These are phyloP conservation scores for Casuarina cunninghamiana DNA, from an alignment of 306 rosid genomes.

Conservation along the genomic window DNA sequence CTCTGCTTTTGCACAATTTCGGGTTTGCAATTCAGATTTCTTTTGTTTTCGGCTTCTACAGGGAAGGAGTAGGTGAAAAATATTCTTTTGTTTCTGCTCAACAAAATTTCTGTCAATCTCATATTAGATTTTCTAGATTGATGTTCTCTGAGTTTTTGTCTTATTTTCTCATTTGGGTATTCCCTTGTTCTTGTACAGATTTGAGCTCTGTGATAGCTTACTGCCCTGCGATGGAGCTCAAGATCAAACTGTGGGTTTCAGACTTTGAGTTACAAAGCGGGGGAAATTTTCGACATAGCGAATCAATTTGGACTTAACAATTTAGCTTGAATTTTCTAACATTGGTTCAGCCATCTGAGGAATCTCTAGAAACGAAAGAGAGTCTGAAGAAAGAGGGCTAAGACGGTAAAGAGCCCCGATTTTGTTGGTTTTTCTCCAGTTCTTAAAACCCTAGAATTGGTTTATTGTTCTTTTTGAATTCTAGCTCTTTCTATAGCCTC, in stretches of 20 bases:
- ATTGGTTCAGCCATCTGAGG: conserved; percentile 22
- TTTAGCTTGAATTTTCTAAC: conserved; percentile 20
- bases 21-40: neutral
- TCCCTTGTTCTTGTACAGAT: conserved; percentile 45
- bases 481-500: conserved; percentile 32
- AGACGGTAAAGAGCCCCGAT: conserved; percentile 23
- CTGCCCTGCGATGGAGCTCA: conserved; percentile 26
- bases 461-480: conserved; percentile 23
- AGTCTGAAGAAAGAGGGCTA: conserved; percentile 35
- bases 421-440: conserved; percentile 32
- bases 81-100: neutral
- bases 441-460: conserved; percentile 23
- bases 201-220: conserved; percentile 35
- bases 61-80: neutral
- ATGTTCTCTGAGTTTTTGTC: conserved; percentile 26
- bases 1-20: neutral
- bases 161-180: conserved; percentile 13
- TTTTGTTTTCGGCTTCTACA: neutral
- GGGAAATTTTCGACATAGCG: conserved; percentile 23
- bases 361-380: conserved; percentile 13
- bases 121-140: conserved; percentile 7
- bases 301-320: conserved; percentile 28
- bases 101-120: neutral
- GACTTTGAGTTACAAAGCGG: conserved; percentile 25
- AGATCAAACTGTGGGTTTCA: conserved; percentile 37